Conservation (phyloP, 768 basidiomycete genomes). For the Serendipita sp. region DNA sequence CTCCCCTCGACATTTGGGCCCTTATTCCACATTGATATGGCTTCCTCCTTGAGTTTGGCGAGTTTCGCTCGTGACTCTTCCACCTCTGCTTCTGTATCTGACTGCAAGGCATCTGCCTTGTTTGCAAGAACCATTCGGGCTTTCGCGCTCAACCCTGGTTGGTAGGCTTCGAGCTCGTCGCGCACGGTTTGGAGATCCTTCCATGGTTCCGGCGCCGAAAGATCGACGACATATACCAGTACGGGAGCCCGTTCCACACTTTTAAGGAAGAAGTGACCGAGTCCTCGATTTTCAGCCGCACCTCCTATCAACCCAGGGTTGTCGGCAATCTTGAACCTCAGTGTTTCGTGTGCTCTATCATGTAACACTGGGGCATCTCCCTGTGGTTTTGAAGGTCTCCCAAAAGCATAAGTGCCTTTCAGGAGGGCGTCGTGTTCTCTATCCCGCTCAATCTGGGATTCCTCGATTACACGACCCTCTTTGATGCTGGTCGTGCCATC, state of each 20-base stretch:
- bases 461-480: slow-evolving; percentile 18
- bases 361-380: slow-evolving; percentile 8
- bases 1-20: slow-evolving; percentile 17
- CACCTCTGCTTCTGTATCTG: slow-evolving; percentile 31
- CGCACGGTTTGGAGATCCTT: slow-evolving; percentile 54
- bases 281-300: slow-evolving; percentile 77
- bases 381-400: not conserved
- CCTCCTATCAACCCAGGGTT: slow-evolving; percentile 83
- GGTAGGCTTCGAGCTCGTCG: slow-evolving; percentile 73
- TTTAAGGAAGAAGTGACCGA: slow-evolving; percentile 86
- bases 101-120: slow-evolving; percentile 71
- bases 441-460: slow-evolving; percentile 10
- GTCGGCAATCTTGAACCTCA: slow-evolving; percentile 91
- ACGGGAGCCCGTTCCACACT: slow-evolving; percentile 85
- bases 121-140: slow-evolving; percentile 79
- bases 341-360: slow-evolving; percentile 41
- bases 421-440: slow-evolving; percentile 8
- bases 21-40: slow-evolving; percentile 27
- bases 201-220: slow-evolving; percentile 58
- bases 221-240: slow-evolving; percentile 83
- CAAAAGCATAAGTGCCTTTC: slow-evolving; percentile 5
- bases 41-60: slow-evolving; percentile 36
- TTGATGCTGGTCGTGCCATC: slow-evolving; percentile 57
- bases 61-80: slow-evolving; percentile 42
- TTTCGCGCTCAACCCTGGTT: slow-evolving; percentile 58